A percentile compares a stretch with the other conserved stretches of the same genome.
These are phyloP conservation scores for Pseudocercospora eumusae DNA, from an alignment of 2,329 filamentous ascomycete genomes.

Conservation along the genomic window DNA sequence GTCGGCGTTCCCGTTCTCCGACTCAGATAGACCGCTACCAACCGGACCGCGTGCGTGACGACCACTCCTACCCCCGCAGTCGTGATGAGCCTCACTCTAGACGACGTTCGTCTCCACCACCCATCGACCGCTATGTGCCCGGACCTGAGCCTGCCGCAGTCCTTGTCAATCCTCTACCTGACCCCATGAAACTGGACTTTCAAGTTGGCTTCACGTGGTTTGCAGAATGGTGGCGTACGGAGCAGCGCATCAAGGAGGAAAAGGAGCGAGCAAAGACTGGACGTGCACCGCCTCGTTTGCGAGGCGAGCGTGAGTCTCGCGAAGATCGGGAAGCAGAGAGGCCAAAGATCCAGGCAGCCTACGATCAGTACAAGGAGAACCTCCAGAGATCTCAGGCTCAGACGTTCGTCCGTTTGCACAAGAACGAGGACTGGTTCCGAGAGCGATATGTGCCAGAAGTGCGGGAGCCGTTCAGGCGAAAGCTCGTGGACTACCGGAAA, in stretches of 20 bases:
- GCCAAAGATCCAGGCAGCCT: constrained; percentile 70
- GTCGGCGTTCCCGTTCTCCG: constrained; percentile 74
- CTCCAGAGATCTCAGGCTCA: constrained; percentile 65
- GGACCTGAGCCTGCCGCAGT: constrained; percentile 61
- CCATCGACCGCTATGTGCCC: constrained; percentile 83
- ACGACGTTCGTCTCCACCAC: constrained; percentile 60
- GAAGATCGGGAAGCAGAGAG: constrained; percentile 80
- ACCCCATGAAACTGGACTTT: constrained; percentile 71
- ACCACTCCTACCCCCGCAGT: constrained; percentile 57
- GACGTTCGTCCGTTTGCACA: constrained; percentile 86
- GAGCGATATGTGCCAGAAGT: constrained; percentile 89
- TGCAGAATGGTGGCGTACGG: constrained; percentile 81
- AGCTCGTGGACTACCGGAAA: constrained; percentile 77
- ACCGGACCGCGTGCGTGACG: constrained; percentile 68
- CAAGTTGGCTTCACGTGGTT: constrained; percentile 86
- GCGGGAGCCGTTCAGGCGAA: constrained; percentile 70
- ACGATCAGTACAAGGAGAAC: constrained; percentile 66
- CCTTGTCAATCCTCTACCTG: constrained; percentile 66
- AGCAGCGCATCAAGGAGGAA: constrained; percentile 80
- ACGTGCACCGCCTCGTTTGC: constrained; percentile 60
- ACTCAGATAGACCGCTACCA: constrained; percentile 74
- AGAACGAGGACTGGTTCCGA: constrained; percentile 96
- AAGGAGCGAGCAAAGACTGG: constrained; percentile 71
- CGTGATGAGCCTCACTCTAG: constrained; percentile 66
- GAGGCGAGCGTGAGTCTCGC: constrained; percentile 64